phyloP scores from a whole-genome alignment of 345 rosid genomes.

The Brassica rapa region DNA sequence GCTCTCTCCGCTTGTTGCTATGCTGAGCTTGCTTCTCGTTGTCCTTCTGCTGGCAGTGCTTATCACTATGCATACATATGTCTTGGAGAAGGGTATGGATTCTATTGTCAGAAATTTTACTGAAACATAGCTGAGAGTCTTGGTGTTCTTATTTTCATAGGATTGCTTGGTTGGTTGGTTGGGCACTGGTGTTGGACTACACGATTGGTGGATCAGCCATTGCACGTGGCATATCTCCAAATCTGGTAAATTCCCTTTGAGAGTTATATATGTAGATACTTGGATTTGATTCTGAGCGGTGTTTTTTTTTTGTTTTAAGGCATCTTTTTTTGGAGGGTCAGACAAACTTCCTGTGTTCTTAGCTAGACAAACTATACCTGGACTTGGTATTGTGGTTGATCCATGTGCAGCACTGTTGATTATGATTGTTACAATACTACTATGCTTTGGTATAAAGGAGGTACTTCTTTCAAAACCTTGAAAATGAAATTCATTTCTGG shows the following conservation, averaged over 20 bases:
- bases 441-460: constrained; percentile 92
- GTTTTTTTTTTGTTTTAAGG: constrained; percentile 44
- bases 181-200: constrained; percentile 91
- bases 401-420: constrained; percentile 82
- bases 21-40: constrained; percentile 92
- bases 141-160: constrained; percentile 12
- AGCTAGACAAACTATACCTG: constrained; percentile 71
- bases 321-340: constrained; percentile 75
- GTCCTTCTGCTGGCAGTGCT: constrained; percentile 99
- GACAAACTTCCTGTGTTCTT: constrained; percentile 74
- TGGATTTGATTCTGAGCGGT: constrained; percentile 8
- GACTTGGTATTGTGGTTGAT: constrained; percentile 75
- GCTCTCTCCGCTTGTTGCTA: constrained; percentile 96
- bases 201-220: constrained; percentile 95
- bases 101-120: too few relatives aligned
- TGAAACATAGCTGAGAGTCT: background rate
- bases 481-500: background rate
- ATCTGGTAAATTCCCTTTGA: constrained; percentile 48
- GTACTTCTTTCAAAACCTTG: constrained; percentile 32
- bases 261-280: background rate
- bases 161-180: constrained; percentile 95
- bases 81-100: constrained; percentile 80
- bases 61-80: constrained; percentile 95
- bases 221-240: constrained; percentile 90
- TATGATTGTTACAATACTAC: constrained; percentile 64